Evolutionary conservation across 139 green algal genomes (phyloP), one percentile per base, ranked within the genome.

Genomic region (Microglena sp.): DNA sequence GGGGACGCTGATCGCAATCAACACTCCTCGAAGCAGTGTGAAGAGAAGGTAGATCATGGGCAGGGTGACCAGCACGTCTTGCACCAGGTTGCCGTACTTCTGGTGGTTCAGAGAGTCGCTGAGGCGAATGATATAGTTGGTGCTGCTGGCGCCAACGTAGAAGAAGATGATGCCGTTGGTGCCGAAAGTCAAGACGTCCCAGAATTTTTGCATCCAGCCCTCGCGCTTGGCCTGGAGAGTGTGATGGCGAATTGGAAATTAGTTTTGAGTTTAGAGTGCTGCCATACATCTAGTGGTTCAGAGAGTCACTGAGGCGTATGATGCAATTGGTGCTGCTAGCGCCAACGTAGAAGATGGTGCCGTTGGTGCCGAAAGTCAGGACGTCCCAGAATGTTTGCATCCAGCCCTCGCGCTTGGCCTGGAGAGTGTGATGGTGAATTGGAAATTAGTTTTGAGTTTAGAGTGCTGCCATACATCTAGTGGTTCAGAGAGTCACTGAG

Each of bases 121-220:
- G n/a, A n/a, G n/a, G n/a, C 84, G 67, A 33, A 90, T 70, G 35
- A 93, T 54, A 66, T 89, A 96, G 74, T 95, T 95, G 50, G 90
- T 73, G 5, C 76, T 76, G 0, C 74, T 76, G 0, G 82, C 77
- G 5, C 89, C 89, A 18, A 85, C 72, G 36, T 84, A 93, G n/a
- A n/a, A n/a, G 73, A 96, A 96, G n/a, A 96, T 79, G 32, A 94
- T 74, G 26, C 78, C 67, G 71, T 84, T 84, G 46, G 72, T 74
- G 18, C 45, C 45, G 27, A 75, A 80, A 0, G 58, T 31, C 33
- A 77, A 24, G 24, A 77, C 69, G 33, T 77, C 69, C 74, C 69
- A 80, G 73, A 80, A 80, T 18, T 34, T 28, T 6, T 24, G 4
- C 67, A 74, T 74, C 11, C 21, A 28, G 18, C 7, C 55, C 45